A percentile compares a stretch with the other conserved stretches of the same genome.
These are phyloP conservation scores for Ustilago sp. DNA, from an alignment of 1,284 basidiomycete genomes.

Conservation along the genomic window DNA sequence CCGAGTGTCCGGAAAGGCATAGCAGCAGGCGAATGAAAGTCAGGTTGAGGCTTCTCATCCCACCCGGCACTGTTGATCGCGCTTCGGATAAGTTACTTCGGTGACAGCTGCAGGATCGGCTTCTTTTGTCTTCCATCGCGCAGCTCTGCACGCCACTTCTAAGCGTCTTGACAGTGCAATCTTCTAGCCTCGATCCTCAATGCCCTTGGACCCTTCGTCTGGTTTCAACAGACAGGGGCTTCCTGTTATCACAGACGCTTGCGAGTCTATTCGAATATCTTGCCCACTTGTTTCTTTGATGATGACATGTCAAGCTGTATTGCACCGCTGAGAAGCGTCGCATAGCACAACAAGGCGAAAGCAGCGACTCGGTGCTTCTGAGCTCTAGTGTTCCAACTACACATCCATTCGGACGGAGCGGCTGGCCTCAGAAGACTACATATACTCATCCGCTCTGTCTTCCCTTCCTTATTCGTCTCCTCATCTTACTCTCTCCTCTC, in stretches of 20 bases:
- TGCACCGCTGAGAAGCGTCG: neutral
- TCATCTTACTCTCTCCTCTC: slow-evolving; percentile 24
- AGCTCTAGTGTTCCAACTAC: slow-evolving; percentile 6
- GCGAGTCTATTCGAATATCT: neutral
- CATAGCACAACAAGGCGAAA: neutral
- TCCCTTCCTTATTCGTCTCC: slow-evolving; percentile 3
- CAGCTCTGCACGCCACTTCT: neutral
- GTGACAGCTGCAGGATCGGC: neutral
- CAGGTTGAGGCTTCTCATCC: neutral
- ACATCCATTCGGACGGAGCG: neutral
- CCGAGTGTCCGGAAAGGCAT: neutral
- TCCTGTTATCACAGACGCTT: neutral
- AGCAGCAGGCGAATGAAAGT: neutral
- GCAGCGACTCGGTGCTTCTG: neutral
- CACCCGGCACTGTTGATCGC: neutral
- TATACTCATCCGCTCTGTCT: slow-evolving; percentile 10
- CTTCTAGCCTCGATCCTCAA: neutral
- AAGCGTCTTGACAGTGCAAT: slow-evolving; percentile 1
- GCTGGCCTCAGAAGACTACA: slow-evolving; percentile 11
- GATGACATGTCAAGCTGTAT: neutral
- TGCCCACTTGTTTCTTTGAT: neutral
- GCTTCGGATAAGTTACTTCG: neutral
- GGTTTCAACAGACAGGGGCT: slow-evolving; percentile 1
- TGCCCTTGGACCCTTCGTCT: neutral
- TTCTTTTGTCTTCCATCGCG: neutral